Conservation (phyloP, 352 stramenopile genomes). For the Phytophthora idaei region DNA sequence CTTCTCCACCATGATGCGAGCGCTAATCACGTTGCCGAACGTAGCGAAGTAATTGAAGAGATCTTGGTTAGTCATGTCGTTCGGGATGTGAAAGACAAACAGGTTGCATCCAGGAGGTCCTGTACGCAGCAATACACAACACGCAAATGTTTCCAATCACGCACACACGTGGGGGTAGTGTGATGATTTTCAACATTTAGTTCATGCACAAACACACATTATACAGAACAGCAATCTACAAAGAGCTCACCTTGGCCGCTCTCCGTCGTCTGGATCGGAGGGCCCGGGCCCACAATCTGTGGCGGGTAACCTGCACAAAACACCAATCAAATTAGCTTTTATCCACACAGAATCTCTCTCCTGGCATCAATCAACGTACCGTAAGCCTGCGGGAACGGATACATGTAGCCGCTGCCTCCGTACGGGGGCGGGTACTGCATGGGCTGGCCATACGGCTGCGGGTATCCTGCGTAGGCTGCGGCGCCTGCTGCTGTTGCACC, state of each 20-base stretch:
- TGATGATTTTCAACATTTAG: conserved; percentile 51
- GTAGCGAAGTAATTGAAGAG: conserved; percentile 96
- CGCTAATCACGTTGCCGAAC: conserved; percentile 96
- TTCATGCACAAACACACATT: conserved; percentile 45
- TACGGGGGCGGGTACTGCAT: conserved; percentile 83
- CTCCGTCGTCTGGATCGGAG: conserved; percentile 89
- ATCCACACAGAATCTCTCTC: conserved; percentile 1
- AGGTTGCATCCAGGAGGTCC: conserved; percentile 96
- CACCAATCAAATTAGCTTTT: conserved; percentile 8
- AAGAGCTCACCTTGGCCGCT: conserved; percentile 78
- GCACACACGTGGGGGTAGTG: conserved; percentile 41
- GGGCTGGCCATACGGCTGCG: conserved; percentile 77
- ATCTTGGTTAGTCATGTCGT: conserved; percentile 97
- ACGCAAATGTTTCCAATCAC: conserved; percentile 45
- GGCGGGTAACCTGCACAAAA: conserved; percentile 69
- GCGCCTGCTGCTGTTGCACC: conserved; percentile 11
- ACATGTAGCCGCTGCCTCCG: conserved; percentile 80
- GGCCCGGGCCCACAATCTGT: conserved; percentile 82
- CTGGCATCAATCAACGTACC: conserved; percentile 37
- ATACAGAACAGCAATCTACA: conserved; percentile 17
- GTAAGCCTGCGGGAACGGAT: conserved; percentile 84
- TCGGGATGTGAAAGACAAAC: conserved; percentile 99
- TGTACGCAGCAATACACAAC: conserved; percentile 56
- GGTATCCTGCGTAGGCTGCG: conserved; percentile 70
- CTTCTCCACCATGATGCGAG: conserved; percentile 97